Conservation (phyloP, 176 grass and related monocot genomes). For the Rhynchospora pubera region DNA sequence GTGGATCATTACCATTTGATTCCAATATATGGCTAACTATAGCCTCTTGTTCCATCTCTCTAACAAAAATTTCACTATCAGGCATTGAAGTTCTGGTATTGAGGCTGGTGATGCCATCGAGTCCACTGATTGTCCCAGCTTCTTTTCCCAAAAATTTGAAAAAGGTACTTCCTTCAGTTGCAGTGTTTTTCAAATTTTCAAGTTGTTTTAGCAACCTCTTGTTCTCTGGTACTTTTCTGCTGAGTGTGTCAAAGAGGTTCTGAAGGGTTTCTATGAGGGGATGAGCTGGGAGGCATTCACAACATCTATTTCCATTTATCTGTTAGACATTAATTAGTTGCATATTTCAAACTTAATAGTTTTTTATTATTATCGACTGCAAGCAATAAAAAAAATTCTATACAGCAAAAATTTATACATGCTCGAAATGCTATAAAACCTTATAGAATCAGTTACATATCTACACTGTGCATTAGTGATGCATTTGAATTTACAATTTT, state of each 20-base stretch:
- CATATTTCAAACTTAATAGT: neutral
- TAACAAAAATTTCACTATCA: neutral
- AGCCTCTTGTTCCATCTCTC: conserved; percentile 15
- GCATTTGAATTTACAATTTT: neutral
- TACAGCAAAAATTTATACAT: neutral
- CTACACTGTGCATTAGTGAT: neutral
- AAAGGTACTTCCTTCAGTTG: conserved; percentile 3
- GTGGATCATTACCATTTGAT: neutral
- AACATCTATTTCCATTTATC: conserved; percentile 13
- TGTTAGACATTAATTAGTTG: neutral
- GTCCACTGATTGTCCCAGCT: neutral
- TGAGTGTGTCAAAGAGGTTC: conserved; percentile 10
- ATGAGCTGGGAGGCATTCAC: conserved; percentile 3
- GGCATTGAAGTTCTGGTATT: neutral
- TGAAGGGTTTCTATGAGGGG: conserved; percentile 12
- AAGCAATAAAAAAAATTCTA: neutral
- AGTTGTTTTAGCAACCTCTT: conserved; percentile 11
- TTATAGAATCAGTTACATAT: neutral
- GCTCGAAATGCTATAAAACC: neutral
- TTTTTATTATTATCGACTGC: neutral
- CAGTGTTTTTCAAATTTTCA: neutral
- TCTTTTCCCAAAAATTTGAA: neutral
- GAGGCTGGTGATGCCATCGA: neutral
- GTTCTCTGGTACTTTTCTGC: conserved; percentile 5
- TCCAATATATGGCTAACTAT: neutral